phyloP scores from a whole-genome alignment of 1,284 basidiomycete species.

The Puccinia novopanici region DNA sequence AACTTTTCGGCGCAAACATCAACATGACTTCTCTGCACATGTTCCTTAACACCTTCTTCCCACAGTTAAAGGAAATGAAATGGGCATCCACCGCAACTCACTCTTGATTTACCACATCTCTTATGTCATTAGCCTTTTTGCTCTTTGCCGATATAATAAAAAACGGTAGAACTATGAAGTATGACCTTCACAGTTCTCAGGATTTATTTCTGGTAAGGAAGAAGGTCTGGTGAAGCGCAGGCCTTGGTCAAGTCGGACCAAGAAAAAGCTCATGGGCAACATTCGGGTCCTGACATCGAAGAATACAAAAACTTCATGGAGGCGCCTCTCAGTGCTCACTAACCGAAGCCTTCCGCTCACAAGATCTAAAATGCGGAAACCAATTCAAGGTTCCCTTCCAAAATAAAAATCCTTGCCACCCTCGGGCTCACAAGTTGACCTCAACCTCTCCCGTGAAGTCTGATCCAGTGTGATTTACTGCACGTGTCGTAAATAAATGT shows the following conservation, averaged over 20 bases:
- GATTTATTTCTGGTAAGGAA: not conserved
- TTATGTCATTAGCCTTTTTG: not conserved
- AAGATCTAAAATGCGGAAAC: not conserved
- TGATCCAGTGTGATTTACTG: not conserved
- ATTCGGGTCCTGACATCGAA: not conserved
- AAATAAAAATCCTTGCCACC: not conserved
- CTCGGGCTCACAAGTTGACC: not conserved
- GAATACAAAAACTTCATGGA: too few relatives aligned
- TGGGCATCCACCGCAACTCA: too few relatives aligned
- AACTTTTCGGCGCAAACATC: not conserved
- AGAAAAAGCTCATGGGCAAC: not conserved
- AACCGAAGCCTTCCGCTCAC: not conserved
- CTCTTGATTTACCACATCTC: not conserved
- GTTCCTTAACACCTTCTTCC: not conserved
- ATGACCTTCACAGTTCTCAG: not conserved
- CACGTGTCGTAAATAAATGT: not conserved
- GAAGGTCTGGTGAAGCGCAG: not conserved
- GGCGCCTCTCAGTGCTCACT: too few relatives aligned
- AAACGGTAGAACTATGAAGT: not conserved
- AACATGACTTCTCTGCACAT: not conserved
- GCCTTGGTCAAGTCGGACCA: not conserved
- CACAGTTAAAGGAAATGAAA: not conserved
- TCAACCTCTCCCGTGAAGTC: not conserved
- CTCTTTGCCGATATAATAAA: not conserved
- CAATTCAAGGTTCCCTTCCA: not conserved